Evolutionary conservation across 2,329 filamentous ascomycete genomes (phyloP).

Genomic region (Fusarium praegraminearum): DNA sequence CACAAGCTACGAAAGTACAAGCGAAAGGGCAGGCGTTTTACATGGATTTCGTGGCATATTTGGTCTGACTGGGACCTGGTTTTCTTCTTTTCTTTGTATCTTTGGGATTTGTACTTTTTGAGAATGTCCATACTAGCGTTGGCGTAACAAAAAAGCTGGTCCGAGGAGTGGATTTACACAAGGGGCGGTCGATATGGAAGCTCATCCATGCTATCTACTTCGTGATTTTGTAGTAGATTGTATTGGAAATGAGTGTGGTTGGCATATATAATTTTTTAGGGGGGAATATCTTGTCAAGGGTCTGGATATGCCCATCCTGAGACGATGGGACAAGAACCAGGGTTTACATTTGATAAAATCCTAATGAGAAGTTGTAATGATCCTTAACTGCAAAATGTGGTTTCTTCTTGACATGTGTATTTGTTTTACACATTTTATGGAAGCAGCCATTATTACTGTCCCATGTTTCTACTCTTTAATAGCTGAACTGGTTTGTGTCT

Average conservation of each 20-base stretch:
- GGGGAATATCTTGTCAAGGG: slow-evolving; percentile 2
- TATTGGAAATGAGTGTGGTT: slow-evolving; percentile 15
- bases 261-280: slow-evolving; percentile 32
- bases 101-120: slow-evolving; percentile 31
- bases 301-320: slow-evolving; percentile 15
- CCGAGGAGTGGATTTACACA: slow-evolving; percentile 25
- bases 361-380: slow-evolving; percentile 44
- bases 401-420: slow-evolving; percentile 2
- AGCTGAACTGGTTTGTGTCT: background rate
- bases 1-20: slow-evolving; percentile 28
- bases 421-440: background rate
- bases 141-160: slow-evolving; percentile 49
- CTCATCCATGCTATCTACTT: slow-evolving; percentile 17
- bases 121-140: slow-evolving; percentile 50
- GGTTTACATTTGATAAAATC: slow-evolving; percentile 22
- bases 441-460: background rate
- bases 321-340: slow-evolving; percentile 8
- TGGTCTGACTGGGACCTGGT: background rate
- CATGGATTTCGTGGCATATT: slow-evolving; percentile 21
- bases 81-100: slow-evolving; percentile 27
- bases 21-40: slow-evolving; percentile 40
- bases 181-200: slow-evolving; percentile 16
- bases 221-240: slow-evolving; percentile 9
- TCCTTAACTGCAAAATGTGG: slow-evolving; percentile 19
- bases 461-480: background rate